Conservation (phyloP, 106 monocot genomes). For the Allium cepa region DNA sequence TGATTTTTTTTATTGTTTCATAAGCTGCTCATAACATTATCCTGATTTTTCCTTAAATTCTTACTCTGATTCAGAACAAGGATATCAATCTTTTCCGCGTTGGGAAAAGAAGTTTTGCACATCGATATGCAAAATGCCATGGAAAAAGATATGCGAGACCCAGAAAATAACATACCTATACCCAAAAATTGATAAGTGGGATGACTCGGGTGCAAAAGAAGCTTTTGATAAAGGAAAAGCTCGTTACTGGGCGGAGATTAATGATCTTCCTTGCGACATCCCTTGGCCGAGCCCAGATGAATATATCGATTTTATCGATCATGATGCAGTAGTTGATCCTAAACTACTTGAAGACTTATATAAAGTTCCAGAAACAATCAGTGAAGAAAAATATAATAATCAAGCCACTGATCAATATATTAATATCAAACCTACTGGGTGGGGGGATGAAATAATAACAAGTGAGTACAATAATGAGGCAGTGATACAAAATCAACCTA, state of each 20-base stretch:
- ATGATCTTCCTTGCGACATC: slow-evolving; percentile 18
- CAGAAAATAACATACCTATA: slow-evolving; percentile 13
- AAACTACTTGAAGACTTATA: slow-evolving; percentile 36
- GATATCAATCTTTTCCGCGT: slow-evolving; percentile 9
- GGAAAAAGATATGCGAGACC: slow-evolving; percentile 28
- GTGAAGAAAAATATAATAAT: slow-evolving; percentile 21
- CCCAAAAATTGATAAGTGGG: slow-evolving; percentile 39
- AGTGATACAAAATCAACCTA: not conserved
- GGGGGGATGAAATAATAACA: not conserved
- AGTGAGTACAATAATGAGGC: not conserved
- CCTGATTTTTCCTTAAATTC: not conserved
- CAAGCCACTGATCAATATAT: slow-evolving; percentile 1
- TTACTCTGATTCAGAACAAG: slow-evolving; percentile 5
- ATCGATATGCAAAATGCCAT: slow-evolving; percentile 16
- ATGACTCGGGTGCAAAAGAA: slow-evolving; percentile 46
- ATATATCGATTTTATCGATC: slow-evolving; percentile 35
- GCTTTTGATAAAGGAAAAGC: slow-evolving; percentile 40
- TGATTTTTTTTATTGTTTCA: not conserved
- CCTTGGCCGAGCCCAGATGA: slow-evolving; percentile 38
- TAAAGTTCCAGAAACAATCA: slow-evolving; percentile 18
- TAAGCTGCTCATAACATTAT: not conserved
- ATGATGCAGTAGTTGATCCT: slow-evolving; percentile 26
- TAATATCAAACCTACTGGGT: slow-evolving; percentile 5
- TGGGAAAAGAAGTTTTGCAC: slow-evolving; percentile 48
- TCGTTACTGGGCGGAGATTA: slow-evolving; percentile 35